Evolutionary conservation across 768 basidiomycete species (phyloP), one percentile per base, ranked within the genome.

Genomic region (Fomitopsis pulvina): DNA sequence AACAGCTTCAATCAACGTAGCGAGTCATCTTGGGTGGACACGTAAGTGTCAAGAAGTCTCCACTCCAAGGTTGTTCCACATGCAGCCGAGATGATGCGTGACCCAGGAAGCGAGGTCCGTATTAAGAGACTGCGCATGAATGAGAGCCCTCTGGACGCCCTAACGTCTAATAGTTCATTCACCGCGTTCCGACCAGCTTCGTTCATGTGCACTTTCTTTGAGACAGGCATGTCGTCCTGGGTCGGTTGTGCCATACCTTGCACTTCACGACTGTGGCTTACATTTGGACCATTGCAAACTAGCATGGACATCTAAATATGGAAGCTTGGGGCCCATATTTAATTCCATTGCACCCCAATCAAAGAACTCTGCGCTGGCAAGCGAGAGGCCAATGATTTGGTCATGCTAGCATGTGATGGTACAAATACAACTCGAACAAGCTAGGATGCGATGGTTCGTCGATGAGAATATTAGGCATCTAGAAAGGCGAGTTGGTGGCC

Each of bases 221-320:
- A 37, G 34, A 18, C 14, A 37, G 14, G 34, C 34, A 18, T 12
- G 14, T 16, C 18, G 34, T 18, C n/a, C n/a, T n/a, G n/a, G 18
- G 34, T 6, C 5, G 34, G 34, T 37, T 37, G 34, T 16, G 18
- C 34, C 34, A 16, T 42, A 22, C 18, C 41, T 42, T 42, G 22
- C 9, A 14, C 12, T 3, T 42, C 22, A 22, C 8, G 14, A 32
- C 30, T 34, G 3, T 46, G 28, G 30, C 45, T 22, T 29, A 46
- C n/a, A 45, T 41, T 48, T 38, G 47, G 22, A 48, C 47, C 47
- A 26, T 39, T 48, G 47, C 38, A 48, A 39, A 28, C 47, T 48
- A 48, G 47, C 47, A 40, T 21, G 18, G 47, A 40, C 29, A 14
- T 39, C 38, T 4, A 18, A 26, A 48, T 48, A 48, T 48, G 47